Conservation (phyloP, 345 rosid species). For the Pseudoturritis turrita region DNA sequence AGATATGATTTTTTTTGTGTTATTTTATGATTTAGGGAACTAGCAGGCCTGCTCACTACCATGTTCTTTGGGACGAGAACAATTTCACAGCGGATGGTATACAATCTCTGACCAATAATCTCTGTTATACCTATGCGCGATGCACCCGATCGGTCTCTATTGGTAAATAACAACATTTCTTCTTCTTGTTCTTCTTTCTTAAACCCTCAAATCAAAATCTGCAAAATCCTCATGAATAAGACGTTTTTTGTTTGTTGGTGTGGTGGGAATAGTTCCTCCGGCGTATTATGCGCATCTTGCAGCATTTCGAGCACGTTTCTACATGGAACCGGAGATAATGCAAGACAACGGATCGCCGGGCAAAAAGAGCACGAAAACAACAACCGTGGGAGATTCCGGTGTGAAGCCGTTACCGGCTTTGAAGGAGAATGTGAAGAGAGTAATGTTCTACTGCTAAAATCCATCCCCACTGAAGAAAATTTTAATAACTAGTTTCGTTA, state of each 20-base stretch:
- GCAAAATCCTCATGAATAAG: not conserved
- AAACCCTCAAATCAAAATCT: not conserved
- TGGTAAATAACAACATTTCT: conserved; percentile 41
- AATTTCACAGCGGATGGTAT: conserved; percentile 96
- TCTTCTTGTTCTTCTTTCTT: not conserved
- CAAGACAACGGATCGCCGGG: conserved; percentile 68
- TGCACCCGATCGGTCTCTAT: conserved; percentile 95
- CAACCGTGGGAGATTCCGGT: conserved; percentile 43
- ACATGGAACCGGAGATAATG: conserved; percentile 76
- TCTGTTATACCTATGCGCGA: conserved; percentile 95
- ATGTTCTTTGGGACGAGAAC: conserved; percentile 99
- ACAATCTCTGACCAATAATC: conserved; percentile 92
- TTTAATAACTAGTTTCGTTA: not conserved
- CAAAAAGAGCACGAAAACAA: conserved; percentile 34
- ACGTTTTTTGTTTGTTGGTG: not conserved
- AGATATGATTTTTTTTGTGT: not conserved
- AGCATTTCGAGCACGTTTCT: conserved; percentile 94
- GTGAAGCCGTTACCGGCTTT: conserved; percentile 88
- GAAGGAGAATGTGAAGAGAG: conserved; percentile 97
- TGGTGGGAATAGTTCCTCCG: conserved; percentile 68
- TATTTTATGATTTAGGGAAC: conserved; percentile 61
- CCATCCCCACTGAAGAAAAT: not conserved
- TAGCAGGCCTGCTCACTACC: conserved; percentile 98
- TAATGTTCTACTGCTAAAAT: conserved; percentile 85
- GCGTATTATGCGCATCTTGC: conserved; percentile 98